Percentiles rank a stretch among this genome's conserved stretches.
These are phyloP conservation scores for Candida takata DNA, from an alignment of 805 yeast genomes.

Conservation along the genomic window DNA sequence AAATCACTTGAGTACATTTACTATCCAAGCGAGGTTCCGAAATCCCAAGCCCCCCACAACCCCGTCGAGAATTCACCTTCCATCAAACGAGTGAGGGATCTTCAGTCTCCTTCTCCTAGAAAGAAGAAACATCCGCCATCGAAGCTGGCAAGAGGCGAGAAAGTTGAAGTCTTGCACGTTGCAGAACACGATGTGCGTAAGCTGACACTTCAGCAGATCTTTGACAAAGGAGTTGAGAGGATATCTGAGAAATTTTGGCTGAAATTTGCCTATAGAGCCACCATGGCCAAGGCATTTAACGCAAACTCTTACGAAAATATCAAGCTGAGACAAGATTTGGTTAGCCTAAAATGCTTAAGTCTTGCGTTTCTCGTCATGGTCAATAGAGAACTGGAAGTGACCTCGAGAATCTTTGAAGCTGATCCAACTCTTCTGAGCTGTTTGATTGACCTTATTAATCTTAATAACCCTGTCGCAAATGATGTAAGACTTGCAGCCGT, in stretches of 20 bases:
- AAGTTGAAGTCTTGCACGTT: conserved; percentile 44
- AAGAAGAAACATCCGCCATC: conserved; percentile 14
- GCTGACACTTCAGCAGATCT: conserved; percentile 52
- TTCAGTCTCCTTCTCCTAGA: conserved; percentile 14
- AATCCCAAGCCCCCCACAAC: conserved; percentile 1
- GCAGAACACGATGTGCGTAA: conserved; percentile 51
- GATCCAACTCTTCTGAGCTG: conserved; percentile 67
- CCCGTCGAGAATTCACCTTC: conserved; percentile 12
- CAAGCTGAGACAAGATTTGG: conserved; percentile 48
- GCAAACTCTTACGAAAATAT: conserved; percentile 46
- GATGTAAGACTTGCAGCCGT: conserved; percentile 54
- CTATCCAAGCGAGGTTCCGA: conserved; percentile 23
- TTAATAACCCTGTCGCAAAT: conserved; percentile 49
- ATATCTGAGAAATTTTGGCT: conserved; percentile 61
- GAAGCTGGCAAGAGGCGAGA: conserved; percentile 24
- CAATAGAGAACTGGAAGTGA: conserved; percentile 49
- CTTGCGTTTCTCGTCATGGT: conserved; percentile 57
- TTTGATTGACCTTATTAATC: conserved; percentile 64
- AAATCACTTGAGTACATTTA: conserved; percentile 46
- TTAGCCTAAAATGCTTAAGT: conserved; percentile 59
- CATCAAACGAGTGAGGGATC: conserved; percentile 9
- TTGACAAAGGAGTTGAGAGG: conserved; percentile 47
- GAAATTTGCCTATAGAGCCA: conserved; percentile 53
- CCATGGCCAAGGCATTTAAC: conserved; percentile 68
- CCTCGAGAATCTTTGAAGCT: conserved; percentile 59